phyloP scores from a whole-genome alignment of 2,329 filamentous ascomycete species.

The Nemania abortiva region DNA sequence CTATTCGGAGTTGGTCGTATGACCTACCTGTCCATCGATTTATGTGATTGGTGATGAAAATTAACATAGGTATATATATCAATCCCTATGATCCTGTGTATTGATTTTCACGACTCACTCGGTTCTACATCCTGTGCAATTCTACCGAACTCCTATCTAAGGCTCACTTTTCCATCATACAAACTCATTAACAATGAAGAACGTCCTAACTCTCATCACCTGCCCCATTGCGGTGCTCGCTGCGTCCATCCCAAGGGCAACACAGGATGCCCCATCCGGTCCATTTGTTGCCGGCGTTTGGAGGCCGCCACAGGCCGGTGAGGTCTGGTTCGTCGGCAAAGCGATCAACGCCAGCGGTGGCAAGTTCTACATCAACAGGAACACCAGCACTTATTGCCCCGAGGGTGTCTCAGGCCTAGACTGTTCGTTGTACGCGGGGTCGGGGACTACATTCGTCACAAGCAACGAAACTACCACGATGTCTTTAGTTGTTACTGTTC shows the following conservation, averaged over 20 bases:
- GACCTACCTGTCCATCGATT: background rate
- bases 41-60: background rate
- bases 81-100: background rate
- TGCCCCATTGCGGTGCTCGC: constrained; percentile 21
- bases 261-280: background rate
- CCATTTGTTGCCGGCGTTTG: constrained; percentile 42
- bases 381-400: constrained; percentile 43
- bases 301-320: constrained; percentile 16
- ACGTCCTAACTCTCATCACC: constrained; percentile 21
- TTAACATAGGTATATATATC: constrained; percentile 22
- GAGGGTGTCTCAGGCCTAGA: constrained; percentile 32
- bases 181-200: constrained; percentile 29
- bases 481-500: constrained; percentile 39
- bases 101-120: background rate
- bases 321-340: constrained; percentile 32
- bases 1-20: constrained; percentile 6
- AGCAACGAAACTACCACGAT: constrained; percentile 33
- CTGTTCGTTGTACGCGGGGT: constrained; percentile 37
- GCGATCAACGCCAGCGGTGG: constrained; percentile 43
- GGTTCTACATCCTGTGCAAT: background rate
- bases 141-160: background rate
- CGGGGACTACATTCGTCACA: constrained; percentile 38
- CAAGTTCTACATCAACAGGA: constrained; percentile 44
- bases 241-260: constrained; percentile 13
- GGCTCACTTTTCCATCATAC: background rate